A percentile compares a stretch with the other conserved stretches of the same genome.
These are phyloP conservation scores for Suhomyces bribrorum DNA, from an alignment of 1,139 yeast species.

Conservation along the genomic window DNA sequence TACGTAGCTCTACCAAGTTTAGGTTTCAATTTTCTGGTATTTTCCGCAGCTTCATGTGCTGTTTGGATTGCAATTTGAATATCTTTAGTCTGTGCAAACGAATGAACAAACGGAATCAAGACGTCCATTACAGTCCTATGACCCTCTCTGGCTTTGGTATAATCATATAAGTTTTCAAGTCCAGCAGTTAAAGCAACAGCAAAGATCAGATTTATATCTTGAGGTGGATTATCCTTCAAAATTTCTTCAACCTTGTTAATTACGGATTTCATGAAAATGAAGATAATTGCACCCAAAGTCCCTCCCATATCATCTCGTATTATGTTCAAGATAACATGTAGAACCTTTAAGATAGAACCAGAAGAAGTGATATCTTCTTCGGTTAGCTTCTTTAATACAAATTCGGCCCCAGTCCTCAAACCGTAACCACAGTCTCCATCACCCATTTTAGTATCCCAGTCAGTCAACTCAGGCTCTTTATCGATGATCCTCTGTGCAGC, in stretches of 20 bases:
- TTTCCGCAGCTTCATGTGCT: conserved; percentile 1
- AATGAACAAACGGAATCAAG: conserved; percentile 46
- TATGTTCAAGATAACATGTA: conserved; percentile 38
- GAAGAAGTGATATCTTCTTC: conserved; percentile 23
- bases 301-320: conserved; percentile 58
- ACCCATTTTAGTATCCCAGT: conserved; percentile 53
- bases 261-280: conserved; percentile 47
- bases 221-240: conserved; percentile 17
- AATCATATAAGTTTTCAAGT: conserved; percentile 37
- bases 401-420: conserved; percentile 44
- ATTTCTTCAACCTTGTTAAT: conserved; percentile 31
- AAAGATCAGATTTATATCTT: conserved; percentile 22
- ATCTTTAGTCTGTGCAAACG: conserved; percentile 27
- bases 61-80: conserved; percentile 2
- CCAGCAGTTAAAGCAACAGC: conserved; percentile 32
- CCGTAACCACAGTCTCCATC: conserved; percentile 58
- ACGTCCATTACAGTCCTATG: conserved; percentile 58
- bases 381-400: conserved; percentile 28
- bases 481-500: conserved; percentile 41
- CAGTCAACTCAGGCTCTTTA: conserved; percentile 48
- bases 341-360: conserved; percentile 20
- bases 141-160: conserved; percentile 51
- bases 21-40: conserved; percentile 1
- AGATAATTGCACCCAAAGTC: conserved; percentile 51
- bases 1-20: conserved; percentile 1